Conservation (phyloP, 192 early-diverging fungal genomes). For the Chytriomyces hyalinus region DNA sequence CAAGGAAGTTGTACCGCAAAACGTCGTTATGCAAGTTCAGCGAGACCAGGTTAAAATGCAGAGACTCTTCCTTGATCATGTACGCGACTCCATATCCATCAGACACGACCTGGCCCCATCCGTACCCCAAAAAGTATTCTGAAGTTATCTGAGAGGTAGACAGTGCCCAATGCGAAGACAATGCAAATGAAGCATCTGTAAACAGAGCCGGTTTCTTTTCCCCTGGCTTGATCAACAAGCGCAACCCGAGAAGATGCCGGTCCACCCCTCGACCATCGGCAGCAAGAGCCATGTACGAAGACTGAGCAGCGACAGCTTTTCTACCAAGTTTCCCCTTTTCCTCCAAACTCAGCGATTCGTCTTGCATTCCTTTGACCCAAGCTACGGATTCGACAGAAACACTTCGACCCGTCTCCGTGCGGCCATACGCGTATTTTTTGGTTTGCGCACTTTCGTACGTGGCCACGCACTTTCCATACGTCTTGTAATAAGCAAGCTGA, state of each 20-base stretch:
- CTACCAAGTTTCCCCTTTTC: slow-evolving; percentile 72
- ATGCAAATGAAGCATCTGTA: slow-evolving; percentile 78
- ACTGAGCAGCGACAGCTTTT: slow-evolving; percentile 76
- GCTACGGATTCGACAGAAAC: slow-evolving; percentile 73
- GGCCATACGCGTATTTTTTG: slow-evolving; percentile 84
- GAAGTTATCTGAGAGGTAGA: slow-evolving; percentile 90
- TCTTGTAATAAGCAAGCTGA: slow-evolving; percentile 93
- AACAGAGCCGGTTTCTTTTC: slow-evolving; percentile 85
- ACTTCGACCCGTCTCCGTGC: slow-evolving; percentile 91
- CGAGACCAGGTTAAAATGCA: slow-evolving; percentile 83
- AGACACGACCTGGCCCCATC: slow-evolving; percentile 73
- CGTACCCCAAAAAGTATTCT: slow-evolving; percentile 91
- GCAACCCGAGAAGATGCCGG: slow-evolving; percentile 89
- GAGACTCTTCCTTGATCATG: slow-evolving; percentile 81
- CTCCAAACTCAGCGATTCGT: slow-evolving; percentile 46
- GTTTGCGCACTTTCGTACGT: slow-evolving; percentile 96
- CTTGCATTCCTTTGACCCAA: slow-evolving; percentile 87
- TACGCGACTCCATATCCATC: slow-evolving; percentile 93
- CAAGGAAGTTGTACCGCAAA: slow-evolving; percentile 79
- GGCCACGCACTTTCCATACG: slow-evolving; percentile 73
- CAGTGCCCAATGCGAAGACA: slow-evolving; percentile 84
- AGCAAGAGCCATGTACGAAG: slow-evolving; percentile 75
- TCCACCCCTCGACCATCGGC: slow-evolving; percentile 86
- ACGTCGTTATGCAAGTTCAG: slow-evolving; percentile 64
- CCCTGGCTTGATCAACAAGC: slow-evolving; percentile 68